Percentiles rank a stretch among this genome's conserved stretches.
Conservation (phyloP, 2,329 filamentous ascomycete genomes). For the Graphiopsis chlorocephala region DNA sequence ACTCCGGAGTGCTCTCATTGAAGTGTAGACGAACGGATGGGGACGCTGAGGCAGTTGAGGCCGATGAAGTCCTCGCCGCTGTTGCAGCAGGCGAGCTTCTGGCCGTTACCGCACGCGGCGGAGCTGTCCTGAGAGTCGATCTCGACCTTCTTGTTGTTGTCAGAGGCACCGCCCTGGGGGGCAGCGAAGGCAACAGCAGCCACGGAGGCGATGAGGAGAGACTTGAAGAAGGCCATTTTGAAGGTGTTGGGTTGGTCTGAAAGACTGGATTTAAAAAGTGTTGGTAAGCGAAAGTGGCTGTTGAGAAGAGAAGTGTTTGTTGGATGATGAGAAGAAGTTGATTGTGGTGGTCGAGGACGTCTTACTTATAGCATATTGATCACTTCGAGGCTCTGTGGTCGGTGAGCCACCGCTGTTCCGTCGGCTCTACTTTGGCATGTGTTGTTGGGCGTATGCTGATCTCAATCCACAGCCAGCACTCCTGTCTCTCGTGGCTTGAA, state of each 20-base stretch:
- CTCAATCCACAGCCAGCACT: slow-evolving; percentile 11
- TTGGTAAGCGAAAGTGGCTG: slow-evolving; percentile 12
- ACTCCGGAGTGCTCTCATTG: neutral
- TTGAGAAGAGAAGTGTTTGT: slow-evolving; percentile 16
- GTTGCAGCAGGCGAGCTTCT: slow-evolving; percentile 16
- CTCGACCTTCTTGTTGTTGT: slow-evolving; percentile 8
- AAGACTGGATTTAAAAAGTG: slow-evolving; percentile 15
- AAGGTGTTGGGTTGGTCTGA: slow-evolving; percentile 16
- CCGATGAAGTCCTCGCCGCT: slow-evolving; percentile 14
- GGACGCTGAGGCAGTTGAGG: slow-evolving; percentile 14
- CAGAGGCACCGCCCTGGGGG: slow-evolving; percentile 7
- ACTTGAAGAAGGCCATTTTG: slow-evolving; percentile 17
- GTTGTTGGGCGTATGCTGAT: slow-evolving; percentile 10
- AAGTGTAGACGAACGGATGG: neutral
- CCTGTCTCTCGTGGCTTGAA: slow-evolving; percentile 10
- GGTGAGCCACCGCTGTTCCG: slow-evolving; percentile 9
- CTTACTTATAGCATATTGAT: slow-evolving; percentile 16
- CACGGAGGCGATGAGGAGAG: slow-evolving; percentile 17
- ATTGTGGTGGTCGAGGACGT: slow-evolving; percentile 11
- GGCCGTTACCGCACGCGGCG: slow-evolving; percentile 11
- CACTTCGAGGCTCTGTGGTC: neutral
- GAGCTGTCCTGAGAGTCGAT: neutral
- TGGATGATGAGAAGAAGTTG: slow-evolving; percentile 14
- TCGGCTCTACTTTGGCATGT: neutral
- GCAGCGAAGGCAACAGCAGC: slow-evolving; percentile 14